These are phyloP conservation scores for Fusarium poae DNA, from an alignment of 2,329 filamentous ascomycete species.

Conservation along the genomic window DNA sequence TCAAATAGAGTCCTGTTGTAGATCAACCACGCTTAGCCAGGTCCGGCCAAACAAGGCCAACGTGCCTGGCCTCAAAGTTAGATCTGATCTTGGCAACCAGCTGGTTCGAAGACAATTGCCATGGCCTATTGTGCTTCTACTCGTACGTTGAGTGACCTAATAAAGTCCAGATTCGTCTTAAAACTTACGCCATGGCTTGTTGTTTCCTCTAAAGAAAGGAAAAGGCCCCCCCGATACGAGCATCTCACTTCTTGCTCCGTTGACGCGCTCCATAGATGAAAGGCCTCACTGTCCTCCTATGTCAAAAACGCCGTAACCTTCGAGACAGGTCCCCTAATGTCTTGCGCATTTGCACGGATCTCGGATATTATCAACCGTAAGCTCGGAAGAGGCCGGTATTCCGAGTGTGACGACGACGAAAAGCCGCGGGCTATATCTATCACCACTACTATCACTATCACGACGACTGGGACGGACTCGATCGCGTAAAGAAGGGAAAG, in stretches of 20 bases:
- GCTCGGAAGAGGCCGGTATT: slow-evolving; percentile 33
- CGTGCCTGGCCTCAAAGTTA: slow-evolving; percentile 1
- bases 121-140: not conserved
- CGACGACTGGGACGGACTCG: slow-evolving; percentile 22
- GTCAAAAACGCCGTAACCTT: slow-evolving; percentile 1
- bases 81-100: slow-evolving; percentile 1
- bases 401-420: slow-evolving; percentile 27
- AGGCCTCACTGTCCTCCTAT: not conserved
- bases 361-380: slow-evolving; percentile 40
- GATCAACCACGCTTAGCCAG: slow-evolving; percentile 18
- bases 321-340: slow-evolving; percentile 22
- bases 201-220: slow-evolving; percentile 16
- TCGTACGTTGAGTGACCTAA: not conserved
- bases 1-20: not conserved
- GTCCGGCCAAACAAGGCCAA: slow-evolving; percentile 17
- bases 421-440: slow-evolving; percentile 37
- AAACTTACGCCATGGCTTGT: slow-evolving; percentile 17
- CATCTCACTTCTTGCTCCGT: not conserved
- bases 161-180: slow-evolving; percentile 1
- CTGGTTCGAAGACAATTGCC: not conserved
- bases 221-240: not conserved
- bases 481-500: slow-evolving; percentile 4
- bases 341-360: slow-evolving; percentile 37
- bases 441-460: slow-evolving; percentile 37
- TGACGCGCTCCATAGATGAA: not conserved